These are phyloP conservation scores for Pulveroboletus sp. DNA, from an alignment of 768 basidiomycete genomes.

Conservation along the genomic window DNA sequence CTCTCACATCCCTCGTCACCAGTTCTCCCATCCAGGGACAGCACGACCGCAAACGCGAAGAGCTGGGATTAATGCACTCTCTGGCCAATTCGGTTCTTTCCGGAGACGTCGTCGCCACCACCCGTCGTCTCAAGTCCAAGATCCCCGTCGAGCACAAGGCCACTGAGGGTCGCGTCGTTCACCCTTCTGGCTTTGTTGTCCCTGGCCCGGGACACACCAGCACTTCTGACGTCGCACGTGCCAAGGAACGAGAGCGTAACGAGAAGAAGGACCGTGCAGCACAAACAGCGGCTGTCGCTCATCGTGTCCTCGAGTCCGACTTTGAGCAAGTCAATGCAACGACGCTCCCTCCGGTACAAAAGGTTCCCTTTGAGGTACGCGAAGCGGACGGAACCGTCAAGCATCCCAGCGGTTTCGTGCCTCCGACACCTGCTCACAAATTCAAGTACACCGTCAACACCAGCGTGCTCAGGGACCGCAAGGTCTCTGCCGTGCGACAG, in stretches of 20 bases:
- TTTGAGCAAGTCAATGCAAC: constrained; percentile 24
- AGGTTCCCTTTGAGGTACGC: constrained; percentile 41
- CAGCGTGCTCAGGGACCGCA: constrained; percentile 16
- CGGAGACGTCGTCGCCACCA: constrained; percentile 25
- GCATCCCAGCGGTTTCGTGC: constrained; percentile 41
- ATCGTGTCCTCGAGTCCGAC: constrained; percentile 29
- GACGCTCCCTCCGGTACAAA: constrained; percentile 26
- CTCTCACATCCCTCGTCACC: not conserved
- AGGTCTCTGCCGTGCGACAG: constrained; percentile 10
- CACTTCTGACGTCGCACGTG: constrained; percentile 20
- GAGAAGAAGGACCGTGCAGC: constrained; percentile 14
- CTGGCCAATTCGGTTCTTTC: constrained; percentile 18
- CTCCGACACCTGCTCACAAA: constrained; percentile 38
- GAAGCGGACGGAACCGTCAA: constrained; percentile 35
- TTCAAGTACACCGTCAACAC: constrained; percentile 24
- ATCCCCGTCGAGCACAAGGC: constrained; percentile 24
- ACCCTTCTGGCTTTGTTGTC: constrained; percentile 28
- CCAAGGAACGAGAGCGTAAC: constrained; percentile 24
- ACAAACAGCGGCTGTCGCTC: constrained; percentile 31
- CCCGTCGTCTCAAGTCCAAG: constrained; percentile 27
- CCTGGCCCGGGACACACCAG: constrained; percentile 28
- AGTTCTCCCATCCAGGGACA: not conserved
- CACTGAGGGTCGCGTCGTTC: constrained; percentile 15
- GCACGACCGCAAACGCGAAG: constrained; percentile 2
- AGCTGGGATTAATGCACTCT: constrained; percentile 20